Base-by-base conservation (phyloP, 768 basidiomycete genomes). In the Suillus plorans region DNA sequence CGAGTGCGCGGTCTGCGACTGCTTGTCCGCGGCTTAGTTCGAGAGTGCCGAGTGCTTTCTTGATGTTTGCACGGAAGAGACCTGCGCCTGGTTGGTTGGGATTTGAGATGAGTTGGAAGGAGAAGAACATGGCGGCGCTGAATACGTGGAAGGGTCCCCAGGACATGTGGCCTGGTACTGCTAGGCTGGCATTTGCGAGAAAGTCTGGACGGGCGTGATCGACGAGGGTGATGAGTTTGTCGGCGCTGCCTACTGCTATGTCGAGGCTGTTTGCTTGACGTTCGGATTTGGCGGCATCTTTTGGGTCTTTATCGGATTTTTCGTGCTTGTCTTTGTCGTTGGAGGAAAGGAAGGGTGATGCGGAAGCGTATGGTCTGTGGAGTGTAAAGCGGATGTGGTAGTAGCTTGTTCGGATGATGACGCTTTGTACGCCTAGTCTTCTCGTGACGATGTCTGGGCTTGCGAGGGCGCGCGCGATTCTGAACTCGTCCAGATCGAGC, bases 81-180 rank as follows among this genome's bases (percentile, higher is more conserved):
- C 85, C 85, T 50, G 90, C 90, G 31, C 89, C 91, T 53, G 89
- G 89, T 67, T 92, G 91, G 66, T 90, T 90, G 60, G 91, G 89
- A 69, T 91, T 88, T 42, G 88, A 84, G 70, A 93, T 89, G 58
- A 94, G 83, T 70, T 94, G 91, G 78, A 93, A 93, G n/a, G 90
- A 90, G 83, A 94, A 92, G 78, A 94, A 94, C 88, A 94, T 92
- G 58, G 90, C 90, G 22, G 92, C 91, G 57, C 89, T 89, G 80
- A 94, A 94, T 69, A 89, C 86, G 71, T 94, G 91, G 78, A 90
- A 91, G 0, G 91, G 90, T 5, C 88, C 89, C 88, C 90, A 92
- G 69, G 86, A 87, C 84, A 94, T 88, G 75, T 94, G 92, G 3
- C 90, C 91, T 41, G 90, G 91, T 9, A 92, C 89, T 10, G 89